Evolutionary conservation across 441 rosid species (phyloP), one percentile per base, ranked within the genome.

Genomic region (Jatropha multifida): DNA sequence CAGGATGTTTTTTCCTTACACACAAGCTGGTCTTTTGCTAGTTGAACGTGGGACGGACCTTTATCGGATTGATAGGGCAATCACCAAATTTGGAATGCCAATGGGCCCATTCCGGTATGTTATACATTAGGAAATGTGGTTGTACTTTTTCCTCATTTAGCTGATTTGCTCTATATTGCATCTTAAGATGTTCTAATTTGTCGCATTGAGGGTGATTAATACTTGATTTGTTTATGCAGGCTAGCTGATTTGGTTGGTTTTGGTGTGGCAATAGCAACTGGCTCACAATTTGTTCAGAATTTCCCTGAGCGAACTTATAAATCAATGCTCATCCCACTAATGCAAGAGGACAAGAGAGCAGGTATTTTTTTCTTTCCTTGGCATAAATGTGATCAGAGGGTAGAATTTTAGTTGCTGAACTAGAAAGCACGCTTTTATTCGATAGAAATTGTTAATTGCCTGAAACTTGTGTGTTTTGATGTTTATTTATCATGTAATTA

Each of bases 1-100:
- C 80, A 89, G 99, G 85, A 90, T 92, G 91, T 92, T 96, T 88
- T 96, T 96, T 88, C 98, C 99, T 51, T 96, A 94, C 84, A 89
- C 97, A 48, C 93, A 88, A 79, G 90, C 92, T 23, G 94, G 90
- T 79, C 51, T 90, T 74, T 87, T 92, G 79, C 96, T 96, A 51
- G 91, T 83, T 64, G 99, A 96, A 81, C 92, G 32, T 46, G 99
- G 98, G 40, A 78, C 91, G 9, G 97, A 96, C 84, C 86, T 81
- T 61, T 94, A 92, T 87, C 90, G 81, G 61, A 87, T 96, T 55
- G 99, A 96, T 72, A 88, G 67, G 78, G 93, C 85, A 69, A 79
- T 91, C 76, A 89, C 92, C 83, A 92, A 94, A 82, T 96, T 96
- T 76, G 99, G 99, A 83, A 93, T 96, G 98, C 98, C 97, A 75